Percentiles rank a stretch among this genome's conserved stretches.
phyloP scores from a whole-genome alignment of 2,329 filamentous ascomycete species.

The Corinectria fuckeliana region DNA sequence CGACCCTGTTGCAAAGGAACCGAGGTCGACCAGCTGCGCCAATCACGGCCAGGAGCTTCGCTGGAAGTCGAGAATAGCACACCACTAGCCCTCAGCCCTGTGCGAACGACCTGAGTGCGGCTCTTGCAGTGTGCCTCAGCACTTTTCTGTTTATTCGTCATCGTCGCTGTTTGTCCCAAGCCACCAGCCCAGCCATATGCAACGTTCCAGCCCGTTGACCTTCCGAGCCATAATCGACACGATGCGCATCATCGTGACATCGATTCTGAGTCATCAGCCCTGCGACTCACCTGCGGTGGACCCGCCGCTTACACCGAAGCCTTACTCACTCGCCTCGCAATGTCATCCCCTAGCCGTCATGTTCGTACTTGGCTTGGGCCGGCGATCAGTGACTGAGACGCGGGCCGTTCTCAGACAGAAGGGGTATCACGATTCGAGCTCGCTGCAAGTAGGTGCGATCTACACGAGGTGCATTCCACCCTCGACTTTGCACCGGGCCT shows the following conservation, averaged over 20 bases:
- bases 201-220: not conserved
- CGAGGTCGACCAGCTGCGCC: conserved; percentile 4
- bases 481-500: not conserved
- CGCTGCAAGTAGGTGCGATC: not conserved
- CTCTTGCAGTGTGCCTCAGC: conserved; percentile 1
- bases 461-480: not conserved
- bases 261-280: not conserved
- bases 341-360: not conserved
- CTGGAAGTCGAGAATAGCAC: conserved; percentile 22
- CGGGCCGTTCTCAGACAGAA: not conserved
- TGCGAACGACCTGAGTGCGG: conserved; percentile 9
- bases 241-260: not conserved
- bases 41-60: conserved; percentile 17
- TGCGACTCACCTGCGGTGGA: not conserved
- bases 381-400: not conserved
- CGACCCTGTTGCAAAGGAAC: conserved; percentile 10
- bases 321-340: not conserved
- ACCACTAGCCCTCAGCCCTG: conserved; percentile 6
- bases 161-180: not conserved
- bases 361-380: not conserved
- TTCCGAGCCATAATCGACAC: not conserved
- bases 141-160: not conserved
- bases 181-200: not conserved
- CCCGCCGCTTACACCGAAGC: not conserved
- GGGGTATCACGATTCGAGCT: conserved; percentile 2